phyloP scores from a whole-genome alignment of 345 rosid genomes.

The Melaleuca quinquenervia region DNA sequence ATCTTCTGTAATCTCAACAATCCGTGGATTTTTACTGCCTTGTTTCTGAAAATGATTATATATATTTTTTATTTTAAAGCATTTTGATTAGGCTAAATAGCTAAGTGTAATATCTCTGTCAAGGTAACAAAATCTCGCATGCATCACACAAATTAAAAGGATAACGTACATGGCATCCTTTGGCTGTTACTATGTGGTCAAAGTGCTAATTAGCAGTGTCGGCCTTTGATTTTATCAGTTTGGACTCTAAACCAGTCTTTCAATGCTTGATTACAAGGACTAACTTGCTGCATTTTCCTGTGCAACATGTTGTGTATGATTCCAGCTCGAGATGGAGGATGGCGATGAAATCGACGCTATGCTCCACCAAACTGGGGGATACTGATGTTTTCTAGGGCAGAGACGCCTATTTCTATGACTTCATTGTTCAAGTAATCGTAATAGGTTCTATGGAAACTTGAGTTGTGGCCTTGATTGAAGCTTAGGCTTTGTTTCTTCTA shows the following conservation, averaged over 20 bases:
- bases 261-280: neutral
- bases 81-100: no score
- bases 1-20: neutral
- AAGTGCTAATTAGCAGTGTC: neutral
- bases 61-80: neutral
- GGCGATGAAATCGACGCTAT: constrained; percentile 89
- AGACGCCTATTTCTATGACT: neutral
- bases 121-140: no score
- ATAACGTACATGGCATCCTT: no score
- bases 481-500: neutral
- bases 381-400: neutral
- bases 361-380: constrained; percentile 84
- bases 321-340: constrained; percentile 84
- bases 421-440: neutral
- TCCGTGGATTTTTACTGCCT: neutral
- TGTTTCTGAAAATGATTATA: neutral
- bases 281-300: neutral
- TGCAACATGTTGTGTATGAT: neutral
- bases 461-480: neutral
- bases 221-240: neutral
- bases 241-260: neutral
- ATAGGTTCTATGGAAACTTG: neutral
- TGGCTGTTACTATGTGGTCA: no score
- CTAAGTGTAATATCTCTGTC: no score
- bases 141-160: no score